Evolutionary conservation across 129 eudicot species (phyloP).

Genomic region (Heracleum sosnowskyi): DNA sequence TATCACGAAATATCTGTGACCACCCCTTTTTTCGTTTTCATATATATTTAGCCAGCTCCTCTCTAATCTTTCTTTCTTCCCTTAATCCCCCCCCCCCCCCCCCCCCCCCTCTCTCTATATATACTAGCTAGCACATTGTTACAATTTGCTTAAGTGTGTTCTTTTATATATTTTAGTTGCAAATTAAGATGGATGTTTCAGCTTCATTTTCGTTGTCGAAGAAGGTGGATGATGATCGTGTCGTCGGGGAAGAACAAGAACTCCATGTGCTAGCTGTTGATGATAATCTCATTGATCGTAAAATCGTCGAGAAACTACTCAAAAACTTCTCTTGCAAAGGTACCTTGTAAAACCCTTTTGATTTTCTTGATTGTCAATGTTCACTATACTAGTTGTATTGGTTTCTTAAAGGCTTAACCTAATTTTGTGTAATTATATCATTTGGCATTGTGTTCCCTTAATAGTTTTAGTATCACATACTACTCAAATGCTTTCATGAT

Average conservation of each 20-base stretch:
- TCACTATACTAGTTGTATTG: neutral
- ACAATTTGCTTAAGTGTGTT: neutral
- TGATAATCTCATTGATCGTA: conserved; percentile 73
- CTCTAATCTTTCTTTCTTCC: neutral
- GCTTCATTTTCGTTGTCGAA: conserved; percentile 12
- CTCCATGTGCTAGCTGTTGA: conserved; percentile 83
- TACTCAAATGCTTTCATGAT: neutral
- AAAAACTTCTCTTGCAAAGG: conserved; percentile 69
- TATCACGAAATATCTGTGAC: conserved; percentile 76
- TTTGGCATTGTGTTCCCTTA: too few relatives aligned
- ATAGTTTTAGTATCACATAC: neutral
- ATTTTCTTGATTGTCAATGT: neutral
- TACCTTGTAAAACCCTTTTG: conserved; percentile 5
- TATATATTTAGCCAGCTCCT: neutral
- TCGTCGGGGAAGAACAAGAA: conserved; percentile 17
- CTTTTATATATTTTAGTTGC: too few relatives aligned
- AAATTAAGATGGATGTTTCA: neutral
- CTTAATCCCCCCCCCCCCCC: too few relatives aligned
- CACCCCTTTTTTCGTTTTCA: conserved; percentile 18
- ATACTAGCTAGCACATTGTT: neutral
- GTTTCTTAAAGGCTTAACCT: neutral
- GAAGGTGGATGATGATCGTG: conserved; percentile 9
- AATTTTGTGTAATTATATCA: neutral
- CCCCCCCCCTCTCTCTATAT: neutral
- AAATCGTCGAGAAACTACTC: conserved; percentile 67